These are phyloP conservation scores for Durio zibethinus DNA, from an alignment of 345 rosid genomes.

Conservation along the genomic window DNA sequence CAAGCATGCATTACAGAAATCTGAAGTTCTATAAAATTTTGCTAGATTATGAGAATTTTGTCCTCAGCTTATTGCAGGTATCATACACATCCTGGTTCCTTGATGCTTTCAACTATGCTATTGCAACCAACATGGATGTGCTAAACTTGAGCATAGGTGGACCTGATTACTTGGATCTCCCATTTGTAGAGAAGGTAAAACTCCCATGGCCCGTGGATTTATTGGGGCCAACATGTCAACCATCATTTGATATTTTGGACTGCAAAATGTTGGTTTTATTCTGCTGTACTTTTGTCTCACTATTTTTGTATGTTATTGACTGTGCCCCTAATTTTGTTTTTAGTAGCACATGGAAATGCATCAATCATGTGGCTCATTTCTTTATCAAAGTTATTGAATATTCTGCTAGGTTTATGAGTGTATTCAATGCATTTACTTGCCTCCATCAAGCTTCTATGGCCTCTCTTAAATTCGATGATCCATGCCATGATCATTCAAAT, in stretches of 20 bases:
- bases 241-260: not conserved
- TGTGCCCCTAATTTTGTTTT: not conserved
- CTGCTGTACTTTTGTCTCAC: not conserved
- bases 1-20: not conserved
- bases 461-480: not conserved
- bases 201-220: slow-evolving; percentile 11
- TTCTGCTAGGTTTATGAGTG: not conserved
- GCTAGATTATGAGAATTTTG: slow-evolving; percentile 66
- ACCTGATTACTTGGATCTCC: slow-evolving; percentile 97
- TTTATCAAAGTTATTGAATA: not conserved
- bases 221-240: not conserved
- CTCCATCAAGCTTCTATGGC: not conserved
- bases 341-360: not conserved
- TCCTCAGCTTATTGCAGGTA: slow-evolving; percentile 97
- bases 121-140: slow-evolving; percentile 89
- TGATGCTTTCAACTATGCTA: slow-evolving; percentile 97
- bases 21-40: slow-evolving; percentile 27
- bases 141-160: slow-evolving; percentile 98
- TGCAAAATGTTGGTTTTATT: not conserved
- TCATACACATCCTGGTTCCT: slow-evolving; percentile 99
- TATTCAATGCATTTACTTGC: not conserved
- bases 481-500: not conserved
- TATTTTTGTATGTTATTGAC: not conserved
- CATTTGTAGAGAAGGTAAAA: slow-evolving; percentile 91
- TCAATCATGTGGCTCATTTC: not conserved